Percentiles rank a stretch among this genome's conserved stretches.
Evolutionary conservation across 1,139 yeast species (phyloP).

Genomic region (Suhomyces maxii): DNA sequence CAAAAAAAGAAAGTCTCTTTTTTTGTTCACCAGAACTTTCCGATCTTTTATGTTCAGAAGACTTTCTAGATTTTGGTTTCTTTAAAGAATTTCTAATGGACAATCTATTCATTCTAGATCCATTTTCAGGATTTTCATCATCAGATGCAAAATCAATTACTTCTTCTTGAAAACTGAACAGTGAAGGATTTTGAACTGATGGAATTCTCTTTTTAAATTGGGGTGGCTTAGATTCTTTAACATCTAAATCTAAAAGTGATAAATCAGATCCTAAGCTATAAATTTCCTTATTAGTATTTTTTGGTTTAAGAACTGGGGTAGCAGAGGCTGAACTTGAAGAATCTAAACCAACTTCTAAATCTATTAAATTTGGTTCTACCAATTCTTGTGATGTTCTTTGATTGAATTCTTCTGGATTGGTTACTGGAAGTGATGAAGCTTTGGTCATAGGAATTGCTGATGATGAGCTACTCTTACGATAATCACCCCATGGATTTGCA

Average conservation of each 20-base stretch:
- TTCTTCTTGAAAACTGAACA: conserved; percentile 42
- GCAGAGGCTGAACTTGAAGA: conserved; percentile 30
- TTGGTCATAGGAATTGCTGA: conserved; percentile 8
- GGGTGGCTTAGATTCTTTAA: conserved; percentile 20
- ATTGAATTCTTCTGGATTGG: not conserved
- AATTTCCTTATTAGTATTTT: conserved; percentile 12
- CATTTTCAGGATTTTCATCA: conserved; percentile 44
- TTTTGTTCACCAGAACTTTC: conserved; percentile 32
- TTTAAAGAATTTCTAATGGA: conserved; percentile 44
- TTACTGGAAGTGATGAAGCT: conserved; percentile 5
- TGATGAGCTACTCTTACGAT: conserved; percentile 8
- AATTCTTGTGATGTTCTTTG: conserved; percentile 1
- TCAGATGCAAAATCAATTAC: conserved; percentile 51
- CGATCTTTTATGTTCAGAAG: conserved; percentile 35
- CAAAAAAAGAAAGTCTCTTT: conserved; percentile 37
- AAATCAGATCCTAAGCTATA: conserved; percentile 20
- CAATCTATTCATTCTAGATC: conserved; percentile 42
- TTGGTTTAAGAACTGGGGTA: conserved; percentile 23
- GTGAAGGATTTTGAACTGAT: conserved; percentile 33
- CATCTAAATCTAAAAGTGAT: conserved; percentile 36
- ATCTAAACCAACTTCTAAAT: conserved; percentile 40
- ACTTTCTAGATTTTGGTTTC: conserved; percentile 34
- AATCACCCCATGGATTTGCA: conserved; percentile 26
- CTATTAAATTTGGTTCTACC: conserved; percentile 31
- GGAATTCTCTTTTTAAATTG: conserved; percentile 35